These are phyloP conservation scores for Canariomyces notabilis DNA, from an alignment of 2,329 filamentous ascomycete species.

Conservation along the genomic window DNA sequence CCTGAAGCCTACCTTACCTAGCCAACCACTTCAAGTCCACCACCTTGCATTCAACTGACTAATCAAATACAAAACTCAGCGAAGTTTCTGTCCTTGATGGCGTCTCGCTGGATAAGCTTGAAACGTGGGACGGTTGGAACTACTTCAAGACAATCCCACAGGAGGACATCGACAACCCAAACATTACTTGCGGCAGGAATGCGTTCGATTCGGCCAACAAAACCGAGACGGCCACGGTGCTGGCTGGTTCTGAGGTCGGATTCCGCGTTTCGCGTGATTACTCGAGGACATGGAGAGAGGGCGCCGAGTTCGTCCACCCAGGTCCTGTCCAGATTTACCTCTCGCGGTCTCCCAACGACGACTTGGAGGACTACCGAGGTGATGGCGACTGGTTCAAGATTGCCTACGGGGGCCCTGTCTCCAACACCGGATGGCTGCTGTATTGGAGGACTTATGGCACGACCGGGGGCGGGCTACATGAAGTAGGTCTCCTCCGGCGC, in stretches of 20 bases:
- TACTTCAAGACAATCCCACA: conserved; percentile 2
- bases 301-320: conserved; percentile 7
- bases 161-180: conserved; percentile 6
- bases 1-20: too few species aligned
- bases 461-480: neutral
- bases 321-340: conserved; percentile 17
- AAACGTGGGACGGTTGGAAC: neutral
- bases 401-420: conserved; percentile 10
- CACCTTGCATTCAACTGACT: neutral
- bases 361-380: conserved; percentile 9
- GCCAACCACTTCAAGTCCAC: neutral
- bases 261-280: conserved; percentile 16
- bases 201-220: conserved; percentile 10
- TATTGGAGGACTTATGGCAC: neutral
- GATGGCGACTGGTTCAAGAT: conserved; percentile 22
- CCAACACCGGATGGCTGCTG: conserved; percentile 8
- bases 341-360: conserved; percentile 12
- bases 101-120: too few species aligned
- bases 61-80: neutral
- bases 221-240: conserved; percentile 17
- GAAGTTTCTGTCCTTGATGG: neutral
- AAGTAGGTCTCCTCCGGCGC: neutral
- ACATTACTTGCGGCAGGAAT: conserved; percentile 16
- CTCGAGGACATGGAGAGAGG: conserved; percentile 1
- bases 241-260: conserved; percentile 18